Percentiles rank a stretch among this genome's conserved stretches.
These are phyloP conservation scores for Borealophlyctis nickersoniae DNA, from an alignment of 192 early-diverging fungal species.

Conservation along the genomic window DNA sequence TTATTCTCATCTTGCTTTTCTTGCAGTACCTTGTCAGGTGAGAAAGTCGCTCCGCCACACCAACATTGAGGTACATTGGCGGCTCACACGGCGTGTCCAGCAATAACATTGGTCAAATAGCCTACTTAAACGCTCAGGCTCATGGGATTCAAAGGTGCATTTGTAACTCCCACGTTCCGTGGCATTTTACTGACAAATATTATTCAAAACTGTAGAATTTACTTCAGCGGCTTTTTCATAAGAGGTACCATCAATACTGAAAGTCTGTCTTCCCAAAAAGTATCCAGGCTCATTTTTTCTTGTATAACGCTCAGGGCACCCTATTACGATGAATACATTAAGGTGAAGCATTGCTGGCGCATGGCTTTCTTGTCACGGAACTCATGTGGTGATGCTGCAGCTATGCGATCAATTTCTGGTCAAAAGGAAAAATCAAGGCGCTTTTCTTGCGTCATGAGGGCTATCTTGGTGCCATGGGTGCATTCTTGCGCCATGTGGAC, in stretches of 20 bases:
- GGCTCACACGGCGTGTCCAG: conserved; percentile 31
- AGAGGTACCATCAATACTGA: conserved; percentile 71
- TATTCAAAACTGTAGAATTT: conserved; percentile 75
- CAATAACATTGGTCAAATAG: conserved; percentile 99
- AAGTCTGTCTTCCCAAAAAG: too few relatives aligned
- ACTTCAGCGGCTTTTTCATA: conserved; percentile 98
- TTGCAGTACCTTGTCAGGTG: conserved; percentile 80
- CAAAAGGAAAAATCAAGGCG: conserved; percentile 89
- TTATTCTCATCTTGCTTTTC: background rate
- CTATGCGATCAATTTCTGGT: conserved; percentile 98
- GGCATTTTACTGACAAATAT: too few relatives aligned
- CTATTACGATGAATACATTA: conserved; percentile 95
- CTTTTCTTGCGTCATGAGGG: conserved; percentile 97
- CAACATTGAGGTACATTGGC: background rate
- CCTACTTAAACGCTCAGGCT: conserved; percentile 90
- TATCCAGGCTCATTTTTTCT: too few relatives aligned
- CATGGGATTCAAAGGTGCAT: conserved; percentile 70
- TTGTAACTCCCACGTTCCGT: background rate
- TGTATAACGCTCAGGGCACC: conserved; percentile 84
- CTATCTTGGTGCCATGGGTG: conserved; percentile 91
- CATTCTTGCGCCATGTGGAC: conserved; percentile 58
- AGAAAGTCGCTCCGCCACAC: too few relatives aligned
- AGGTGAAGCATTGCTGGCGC: conserved; percentile 34
- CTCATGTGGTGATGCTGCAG: background rate
- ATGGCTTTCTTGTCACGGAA: background rate